These are phyloP conservation scores for Angophora floribunda DNA, from an alignment of 345 rosid genomes.

Conservation along the genomic window DNA sequence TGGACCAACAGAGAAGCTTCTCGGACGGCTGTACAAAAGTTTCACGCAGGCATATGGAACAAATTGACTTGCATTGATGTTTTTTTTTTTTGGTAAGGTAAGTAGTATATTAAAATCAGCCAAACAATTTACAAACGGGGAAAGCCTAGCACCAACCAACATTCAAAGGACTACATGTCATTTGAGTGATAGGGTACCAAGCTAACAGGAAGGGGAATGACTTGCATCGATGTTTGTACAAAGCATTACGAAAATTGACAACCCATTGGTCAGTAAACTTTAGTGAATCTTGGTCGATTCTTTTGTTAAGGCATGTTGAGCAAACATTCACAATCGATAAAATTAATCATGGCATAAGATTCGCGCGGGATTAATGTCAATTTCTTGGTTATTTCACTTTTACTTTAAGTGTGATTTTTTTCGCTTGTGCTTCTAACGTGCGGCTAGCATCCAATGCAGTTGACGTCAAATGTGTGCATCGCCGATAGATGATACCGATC, in stretches of 20 bases:
- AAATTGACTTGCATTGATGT: background rate
- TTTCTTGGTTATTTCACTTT: background rate
- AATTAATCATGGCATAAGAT: background rate
- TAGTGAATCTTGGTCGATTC: background rate
- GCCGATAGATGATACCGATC: background rate
- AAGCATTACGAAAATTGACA: background rate
- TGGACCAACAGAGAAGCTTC: background rate
- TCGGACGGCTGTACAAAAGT: background rate
- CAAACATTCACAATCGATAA: background rate
- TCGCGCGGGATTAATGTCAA: background rate
- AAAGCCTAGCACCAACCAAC: no score
- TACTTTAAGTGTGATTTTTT: background rate
- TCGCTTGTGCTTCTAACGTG: background rate
- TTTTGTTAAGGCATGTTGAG: background rate
- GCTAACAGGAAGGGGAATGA: no score
- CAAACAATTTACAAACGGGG: no score
- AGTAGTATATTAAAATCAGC: no score
- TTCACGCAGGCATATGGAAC: background rate
- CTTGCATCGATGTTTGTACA: background rate
- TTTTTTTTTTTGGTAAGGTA: no score
- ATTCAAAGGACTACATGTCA: no score
- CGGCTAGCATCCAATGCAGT: background rate
- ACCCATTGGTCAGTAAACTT: background rate
- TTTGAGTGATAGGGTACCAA: no score
- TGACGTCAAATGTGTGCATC: background rate